Conservation (phyloP, 2,329 filamentous ascomycete species). For the Curvularia verruculosa region DNA sequence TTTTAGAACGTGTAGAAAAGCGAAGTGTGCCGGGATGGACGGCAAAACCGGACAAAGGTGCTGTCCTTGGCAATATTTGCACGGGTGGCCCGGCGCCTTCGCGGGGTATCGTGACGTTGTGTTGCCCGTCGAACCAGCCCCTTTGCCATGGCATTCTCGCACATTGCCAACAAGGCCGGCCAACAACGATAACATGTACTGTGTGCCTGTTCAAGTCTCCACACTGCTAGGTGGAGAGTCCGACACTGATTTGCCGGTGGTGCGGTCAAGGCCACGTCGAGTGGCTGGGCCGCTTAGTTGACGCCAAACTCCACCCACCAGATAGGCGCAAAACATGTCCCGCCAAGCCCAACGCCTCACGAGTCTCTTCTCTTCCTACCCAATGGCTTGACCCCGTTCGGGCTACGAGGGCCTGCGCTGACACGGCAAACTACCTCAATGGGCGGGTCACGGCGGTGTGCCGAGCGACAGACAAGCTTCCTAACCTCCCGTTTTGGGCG, state of each 20-base stretch:
- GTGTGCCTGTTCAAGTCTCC: not conserved
- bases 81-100: slow-evolving; percentile 7
- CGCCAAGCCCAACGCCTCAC: slow-evolving; percentile 11
- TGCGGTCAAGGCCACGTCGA: slow-evolving; percentile 6
- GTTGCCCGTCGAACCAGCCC: slow-evolving; percentile 2
- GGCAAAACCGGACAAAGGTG: slow-evolving; percentile 1
- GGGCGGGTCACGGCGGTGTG: slow-evolving; percentile 18
- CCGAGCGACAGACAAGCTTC: slow-evolving; percentile 21
- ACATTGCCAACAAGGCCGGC: not conserved
- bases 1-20: not conserved
- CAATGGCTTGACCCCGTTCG: slow-evolving; percentile 8
- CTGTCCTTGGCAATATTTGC: slow-evolving; percentile 13
- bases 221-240: not conserved
- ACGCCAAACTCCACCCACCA: slow-evolving; percentile 6
- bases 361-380: slow-evolving; percentile 8
- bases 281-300: slow-evolving; percentile 17
- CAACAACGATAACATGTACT: not conserved
- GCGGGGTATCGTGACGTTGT: slow-evolving; percentile 15
- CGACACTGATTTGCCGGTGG: not conserved
- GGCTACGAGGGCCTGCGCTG: slow-evolving; percentile 10
- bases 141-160: not conserved
- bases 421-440: slow-evolving; percentile 6
- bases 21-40: slow-evolving; percentile 1
- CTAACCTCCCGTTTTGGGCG: slow-evolving; percentile 9
- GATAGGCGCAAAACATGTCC: slow-evolving; percentile 1